These are phyloP conservation scores for Terfezia boudieri DNA, from an alignment of 495 filamentous ascomycete species.

Conservation along the genomic window DNA sequence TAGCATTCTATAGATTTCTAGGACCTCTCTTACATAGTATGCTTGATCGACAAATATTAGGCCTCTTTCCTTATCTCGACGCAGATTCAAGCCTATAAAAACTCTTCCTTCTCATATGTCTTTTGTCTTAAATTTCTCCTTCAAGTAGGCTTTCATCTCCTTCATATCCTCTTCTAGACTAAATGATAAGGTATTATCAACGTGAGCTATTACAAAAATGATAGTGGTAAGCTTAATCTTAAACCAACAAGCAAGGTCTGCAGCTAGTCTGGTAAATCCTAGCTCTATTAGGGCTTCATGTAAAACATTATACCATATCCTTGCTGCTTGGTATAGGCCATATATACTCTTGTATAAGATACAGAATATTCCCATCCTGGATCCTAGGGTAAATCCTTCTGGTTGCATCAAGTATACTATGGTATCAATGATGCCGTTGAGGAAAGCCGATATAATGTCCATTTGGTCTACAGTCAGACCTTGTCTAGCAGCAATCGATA, in stretches of 20 bases:
- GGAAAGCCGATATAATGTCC: not conserved
- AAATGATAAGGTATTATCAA: not conserved
- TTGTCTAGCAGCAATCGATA: not conserved
- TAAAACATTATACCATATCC: not conserved
- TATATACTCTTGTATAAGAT: not conserved
- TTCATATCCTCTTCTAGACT: not conserved
- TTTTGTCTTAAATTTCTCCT: not conserved
- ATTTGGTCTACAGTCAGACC: not conserved
- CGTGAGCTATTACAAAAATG: not conserved
- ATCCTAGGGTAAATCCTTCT: not conserved
- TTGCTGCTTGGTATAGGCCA: not conserved
- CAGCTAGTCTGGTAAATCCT: not conserved
- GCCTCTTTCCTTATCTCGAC: too few species aligned
- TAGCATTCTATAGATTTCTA: too few species aligned
- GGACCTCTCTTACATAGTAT: too few species aligned
- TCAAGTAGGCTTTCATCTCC: not conserved
- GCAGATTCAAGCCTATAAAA: not conserved
- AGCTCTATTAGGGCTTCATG: not conserved
- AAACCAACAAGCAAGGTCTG: not conserved
- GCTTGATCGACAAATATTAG: too few species aligned
- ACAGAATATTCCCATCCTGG: not conserved
- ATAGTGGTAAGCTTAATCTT: not conserved
- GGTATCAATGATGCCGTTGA: not conserved
- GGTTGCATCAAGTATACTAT: not conserved
- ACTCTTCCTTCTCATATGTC: not conserved